phyloP scores from a whole-genome alignment of 225 moss, liverwort and hornwort species.

The Bryum argenteum region DNA sequence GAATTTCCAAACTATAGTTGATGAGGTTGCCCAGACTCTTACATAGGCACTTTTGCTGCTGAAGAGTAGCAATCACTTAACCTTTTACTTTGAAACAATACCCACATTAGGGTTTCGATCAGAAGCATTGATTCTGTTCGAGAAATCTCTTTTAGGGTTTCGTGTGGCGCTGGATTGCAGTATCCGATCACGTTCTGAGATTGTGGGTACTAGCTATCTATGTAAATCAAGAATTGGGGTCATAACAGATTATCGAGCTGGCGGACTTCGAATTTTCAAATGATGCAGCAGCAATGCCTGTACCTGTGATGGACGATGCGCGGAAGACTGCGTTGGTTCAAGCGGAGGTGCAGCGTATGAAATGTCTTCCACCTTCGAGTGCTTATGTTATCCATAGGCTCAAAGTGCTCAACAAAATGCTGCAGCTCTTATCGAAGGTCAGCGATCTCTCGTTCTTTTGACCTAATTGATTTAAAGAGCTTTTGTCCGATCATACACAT shows the following conservation, averaged over 20 bases:
- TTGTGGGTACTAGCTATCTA: slow-evolving; percentile 19
- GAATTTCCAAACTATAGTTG: slow-evolving; percentile 3
- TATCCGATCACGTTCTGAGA: neutral
- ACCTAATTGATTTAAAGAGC: too few species aligned
- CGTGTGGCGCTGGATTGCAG: too few species aligned
- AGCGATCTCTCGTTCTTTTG: neutral
- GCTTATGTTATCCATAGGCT: slow-evolving; percentile 75
- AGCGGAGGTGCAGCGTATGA: slow-evolving; percentile 77
- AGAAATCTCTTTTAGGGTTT: too few species aligned
- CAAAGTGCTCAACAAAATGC: slow-evolving; percentile 78
- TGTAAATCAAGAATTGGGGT: neutral
- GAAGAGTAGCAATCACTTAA: too few species aligned
- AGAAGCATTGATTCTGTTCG: too few species aligned
- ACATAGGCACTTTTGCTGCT: too few species aligned
- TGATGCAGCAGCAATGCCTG: slow-evolving; percentile 10
- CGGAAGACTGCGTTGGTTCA: slow-evolving; percentile 58
- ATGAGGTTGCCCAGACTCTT: too few species aligned
- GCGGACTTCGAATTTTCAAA: slow-evolving; percentile 15
- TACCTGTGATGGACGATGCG: slow-evolving; percentile 31
- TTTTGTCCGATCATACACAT: neutral
- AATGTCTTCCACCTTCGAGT: slow-evolving; percentile 71
- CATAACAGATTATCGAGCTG: slow-evolving; percentile 10
- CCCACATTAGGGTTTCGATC: too few species aligned
- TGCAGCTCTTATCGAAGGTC: slow-evolving; percentile 72
- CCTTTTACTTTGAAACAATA: too few species aligned